Evolutionary conservation across 2,329 filamentous ascomycete genomes (phyloP).

Genomic region (Sporothrix pallida): DNA sequence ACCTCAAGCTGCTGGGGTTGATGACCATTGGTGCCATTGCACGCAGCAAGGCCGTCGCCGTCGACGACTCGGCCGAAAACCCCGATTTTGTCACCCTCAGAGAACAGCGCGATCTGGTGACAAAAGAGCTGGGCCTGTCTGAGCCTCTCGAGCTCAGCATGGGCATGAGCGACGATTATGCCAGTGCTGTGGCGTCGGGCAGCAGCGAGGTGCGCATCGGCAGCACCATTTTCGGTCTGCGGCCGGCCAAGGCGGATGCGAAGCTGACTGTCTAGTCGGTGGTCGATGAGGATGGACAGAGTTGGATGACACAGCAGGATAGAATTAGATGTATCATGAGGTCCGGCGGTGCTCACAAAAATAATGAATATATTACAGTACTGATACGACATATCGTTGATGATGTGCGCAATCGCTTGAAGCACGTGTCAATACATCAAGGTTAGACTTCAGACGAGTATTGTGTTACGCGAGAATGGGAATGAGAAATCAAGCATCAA

Average conservation of each 20-base stretch:
- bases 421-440: no score
- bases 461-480: no score
- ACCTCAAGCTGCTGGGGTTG: constrained; percentile 76
- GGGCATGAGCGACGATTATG: constrained; percentile 98
- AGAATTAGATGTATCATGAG: not conserved
- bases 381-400: no score
- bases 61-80: constrained; percentile 82
- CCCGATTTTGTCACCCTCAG: constrained; percentile 80
- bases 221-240: constrained; percentile 88
- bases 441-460: no score
- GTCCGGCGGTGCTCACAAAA: no score
- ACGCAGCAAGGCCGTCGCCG: constrained; percentile 72
- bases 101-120: constrained; percentile 73
- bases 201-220: constrained; percentile 91
- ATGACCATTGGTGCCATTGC: constrained; percentile 99
- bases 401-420: no score
- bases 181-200: constrained; percentile 81
- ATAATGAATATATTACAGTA: no score
- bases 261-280: constrained; percentile 61
- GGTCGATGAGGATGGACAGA: no score
- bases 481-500: no score
- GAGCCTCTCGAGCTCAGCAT: constrained; percentile 81
- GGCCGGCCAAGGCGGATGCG: constrained; percentile 79
- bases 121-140: constrained; percentile 50
- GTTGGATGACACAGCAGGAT: no score